phyloP scores from a whole-genome alignment of 495 filamentous ascomycete genomes.

The Penicillium turbatum region DNA sequence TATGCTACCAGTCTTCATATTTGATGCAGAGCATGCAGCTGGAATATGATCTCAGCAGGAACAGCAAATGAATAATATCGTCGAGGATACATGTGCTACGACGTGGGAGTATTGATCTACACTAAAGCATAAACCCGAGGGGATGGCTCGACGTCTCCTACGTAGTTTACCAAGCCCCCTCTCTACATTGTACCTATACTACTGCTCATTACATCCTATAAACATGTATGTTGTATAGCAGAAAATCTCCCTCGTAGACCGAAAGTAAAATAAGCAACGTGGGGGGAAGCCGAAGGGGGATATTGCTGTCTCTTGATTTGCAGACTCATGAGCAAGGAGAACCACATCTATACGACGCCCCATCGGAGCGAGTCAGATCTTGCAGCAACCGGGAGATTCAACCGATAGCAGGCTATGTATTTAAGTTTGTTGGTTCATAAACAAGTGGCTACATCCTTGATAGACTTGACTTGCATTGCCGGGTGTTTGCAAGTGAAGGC shows the following conservation, averaged over 20 bases:
- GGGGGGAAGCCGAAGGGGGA: background rate
- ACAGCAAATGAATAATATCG: background rate
- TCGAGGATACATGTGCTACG: background rate
- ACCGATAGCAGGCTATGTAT: slow-evolving; percentile 1
- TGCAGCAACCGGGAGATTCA: slow-evolving; percentile 14
- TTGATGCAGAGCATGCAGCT: slow-evolving; percentile 4
- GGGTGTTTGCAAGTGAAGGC: slow-evolving; percentile 3
- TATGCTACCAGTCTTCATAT: background rate
- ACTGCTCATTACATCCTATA: no score
- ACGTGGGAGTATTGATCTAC: background rate
- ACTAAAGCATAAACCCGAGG: slow-evolving; percentile 1
- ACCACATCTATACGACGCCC: slow-evolving; percentile 6
- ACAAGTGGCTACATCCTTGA: background rate
- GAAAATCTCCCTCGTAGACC: background rate
- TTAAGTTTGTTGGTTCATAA: slow-evolving; percentile 4
- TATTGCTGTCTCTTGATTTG: background rate
- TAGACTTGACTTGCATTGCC: background rate
- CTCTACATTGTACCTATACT: background rate
- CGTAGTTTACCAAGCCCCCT: background rate
- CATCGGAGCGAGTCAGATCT: slow-evolving; percentile 6
- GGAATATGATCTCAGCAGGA: background rate
- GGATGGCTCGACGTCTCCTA: background rate
- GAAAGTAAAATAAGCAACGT: slow-evolving; percentile 7
- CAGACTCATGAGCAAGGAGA: slow-evolving; percentile 13
- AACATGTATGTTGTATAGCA: no score